A percentile compares a stretch with the other conserved stretches of the same genome.
Conservation (phyloP, 306 rosid species). For the Rubus idaeus region DNA sequence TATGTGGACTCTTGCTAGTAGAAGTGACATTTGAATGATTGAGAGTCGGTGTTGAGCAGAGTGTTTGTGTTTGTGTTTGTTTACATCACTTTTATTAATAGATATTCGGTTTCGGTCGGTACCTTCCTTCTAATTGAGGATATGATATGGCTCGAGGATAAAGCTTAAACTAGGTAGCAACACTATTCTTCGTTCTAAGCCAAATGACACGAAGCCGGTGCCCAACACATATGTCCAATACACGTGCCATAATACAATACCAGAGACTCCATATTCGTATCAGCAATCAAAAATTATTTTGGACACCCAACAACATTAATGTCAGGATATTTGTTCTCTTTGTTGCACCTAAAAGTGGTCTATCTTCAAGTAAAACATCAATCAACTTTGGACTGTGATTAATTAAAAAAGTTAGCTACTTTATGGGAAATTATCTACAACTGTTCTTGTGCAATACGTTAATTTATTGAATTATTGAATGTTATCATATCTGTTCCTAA, state of each 20-base stretch:
- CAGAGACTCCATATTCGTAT: neutral
- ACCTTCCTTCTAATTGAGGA: neutral
- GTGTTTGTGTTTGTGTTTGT: neutral
- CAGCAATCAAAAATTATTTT: neutral
- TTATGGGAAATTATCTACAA: neutral
- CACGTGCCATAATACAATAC: neutral
- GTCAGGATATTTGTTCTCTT: slow-evolving; percentile 2
- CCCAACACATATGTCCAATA: neutral
- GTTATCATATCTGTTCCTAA: neutral
- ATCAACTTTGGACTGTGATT: neutral
- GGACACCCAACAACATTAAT: neutral
- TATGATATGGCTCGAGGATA: neutral
- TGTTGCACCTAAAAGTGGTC: neutral
- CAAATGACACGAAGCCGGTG: neutral
- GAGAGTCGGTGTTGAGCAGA: neutral
- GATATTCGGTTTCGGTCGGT: slow-evolving; percentile 7
- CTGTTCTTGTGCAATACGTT: neutral
- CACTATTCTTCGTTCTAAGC: neutral
- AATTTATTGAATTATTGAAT: neutral
- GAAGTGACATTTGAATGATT: neutral
- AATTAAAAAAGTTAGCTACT: neutral
- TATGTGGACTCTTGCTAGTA: slow-evolving; percentile 16
- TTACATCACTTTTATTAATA: neutral
- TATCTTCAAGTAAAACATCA: slow-evolving; percentile 1
- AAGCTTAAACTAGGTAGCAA: neutral